Evolutionary conservation across 2,329 filamentous ascomycete species (phyloP).

Genomic region (Fusarium tanahbumbuense): DNA sequence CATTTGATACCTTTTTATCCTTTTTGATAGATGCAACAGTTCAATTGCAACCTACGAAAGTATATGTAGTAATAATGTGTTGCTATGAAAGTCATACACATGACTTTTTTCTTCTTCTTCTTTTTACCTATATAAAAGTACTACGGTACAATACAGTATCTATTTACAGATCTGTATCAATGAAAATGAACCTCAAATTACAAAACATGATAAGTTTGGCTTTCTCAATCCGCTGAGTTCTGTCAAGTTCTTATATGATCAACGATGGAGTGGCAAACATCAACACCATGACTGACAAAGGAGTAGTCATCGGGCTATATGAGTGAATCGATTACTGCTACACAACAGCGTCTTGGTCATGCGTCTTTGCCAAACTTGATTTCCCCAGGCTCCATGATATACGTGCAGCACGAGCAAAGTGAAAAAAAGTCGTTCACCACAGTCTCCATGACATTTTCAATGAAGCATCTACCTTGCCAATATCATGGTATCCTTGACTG

Average conservation of each 20-base stretch:
- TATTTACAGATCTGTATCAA: not conserved
- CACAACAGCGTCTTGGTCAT: not conserved
- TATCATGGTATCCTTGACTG: not conserved
- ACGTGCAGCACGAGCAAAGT: not conserved
- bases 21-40: not conserved
- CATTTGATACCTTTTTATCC: not conserved
- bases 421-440: not conserved
- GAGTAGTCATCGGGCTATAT: not conserved
- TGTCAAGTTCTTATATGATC: not conserved
- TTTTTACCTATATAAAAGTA: too few species aligned
- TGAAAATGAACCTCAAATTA: not conserved
- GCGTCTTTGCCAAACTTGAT: not conserved
- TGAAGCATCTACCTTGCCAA: not conserved
- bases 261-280: not conserved
- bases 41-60: not conserved
- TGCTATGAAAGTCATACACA: too few species aligned
- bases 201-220: not conserved
- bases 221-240: not conserved
- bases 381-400: not conserved
- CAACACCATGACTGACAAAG: not conserved
- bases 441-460: not conserved
- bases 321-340: too few species aligned
- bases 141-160: too few species aligned
- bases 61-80: too few species aligned
- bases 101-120: too few species aligned